Base-by-base conservation (phyloP, 768 basidiomycete species). In the Mycena leptocephala region DNA sequence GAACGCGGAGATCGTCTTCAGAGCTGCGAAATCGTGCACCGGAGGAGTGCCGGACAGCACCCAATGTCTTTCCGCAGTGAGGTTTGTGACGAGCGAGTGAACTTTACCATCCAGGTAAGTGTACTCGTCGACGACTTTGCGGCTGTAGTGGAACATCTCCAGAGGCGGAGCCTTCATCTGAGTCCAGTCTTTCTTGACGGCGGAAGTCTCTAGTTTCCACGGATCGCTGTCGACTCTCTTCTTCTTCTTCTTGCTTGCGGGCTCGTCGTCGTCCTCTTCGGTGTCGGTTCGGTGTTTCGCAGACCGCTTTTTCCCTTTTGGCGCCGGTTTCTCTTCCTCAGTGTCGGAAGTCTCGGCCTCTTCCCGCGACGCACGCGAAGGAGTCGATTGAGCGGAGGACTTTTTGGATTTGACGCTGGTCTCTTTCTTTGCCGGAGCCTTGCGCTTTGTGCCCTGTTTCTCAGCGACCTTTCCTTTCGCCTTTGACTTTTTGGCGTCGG, bases 21-120 rank as follows among this genome's bases (percentile, higher is more conserved):
- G 85, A 3, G 96, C 93, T 1, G 92, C 93, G 82, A 99, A 98
- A 83, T 97, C 95, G 72, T 95, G 94, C 68, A 96, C 94, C 0
- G 97, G 97, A 10, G 97, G 97, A 28, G 97, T 99, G 16, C 97
- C 97, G 3, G 97, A 99, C n/a, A 99, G 89, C 8, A 99, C 96
- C 97, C 97, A 99, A 70, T 93, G 94, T 55, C 95, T 90, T 63
- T 94, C 93, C 0, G 95, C 93, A 14, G 92, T 91, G 26, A 97
- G 85, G 61, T 90, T 90, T 3, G 95, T 96, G 43, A 98, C 90
- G 79, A 97, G 88, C 3, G 95, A 89, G 76, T 95, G 94, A 9
- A 93, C 89, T 79, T 95, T 93, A 68, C 95, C 96, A 30, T 94
- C 92, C 28, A 97, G 89, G 80, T 99, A 98, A 1, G 97, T 97